Base-by-base conservation (phyloP, 2,329 filamentous ascomycete genomes). In the Trichoderma guizhouense region DNA sequence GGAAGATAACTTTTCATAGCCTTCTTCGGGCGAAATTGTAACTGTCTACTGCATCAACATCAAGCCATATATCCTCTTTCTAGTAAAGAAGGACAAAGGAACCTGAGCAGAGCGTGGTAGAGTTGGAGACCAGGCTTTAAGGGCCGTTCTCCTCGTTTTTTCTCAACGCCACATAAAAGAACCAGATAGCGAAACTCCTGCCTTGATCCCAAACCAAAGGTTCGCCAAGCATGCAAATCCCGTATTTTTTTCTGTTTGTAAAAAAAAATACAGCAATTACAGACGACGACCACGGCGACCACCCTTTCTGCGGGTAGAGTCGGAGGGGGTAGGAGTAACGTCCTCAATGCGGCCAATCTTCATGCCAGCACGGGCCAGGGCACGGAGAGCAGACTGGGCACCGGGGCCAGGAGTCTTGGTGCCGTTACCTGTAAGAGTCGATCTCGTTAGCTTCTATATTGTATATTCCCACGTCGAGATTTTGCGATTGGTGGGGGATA, bases 211-310 rank as follows among this genome's bases (percentile, higher is more conserved):
- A 61, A 77, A 78, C 76, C 77, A 76, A 79, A 78, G 75, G 75
- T 73, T 73, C 51, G 66, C 58, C 36, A 62, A 26, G 57, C 47
- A 58, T 63, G 66, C 36, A 62, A 43, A 60, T 51, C 1, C 12
- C 66, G 34, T 71, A 68, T 30, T 58, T 68, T 68, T 67, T 36
- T 36, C 8, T 36, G 51, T 39, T 34, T 43, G 67, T n/a, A 3
- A 0, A 26, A 24, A 28, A 60, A 71, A 53, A 68, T 62, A 69
- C 58, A 61, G 75, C 72, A 75, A 86, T 93, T 89, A 99, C 87
- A 99, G 93, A 97, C 96, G 95, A 89, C 96, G 96, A 98, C 96
- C 96, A 93, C 96, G 95, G 88, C 96, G 95, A 98, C 96, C 96
- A 89, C 96, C 96, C 94, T 99, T 99, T 89, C 95, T 95, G 88